Conservation (phyloP, 345 rosid genomes). For the Aquilaria malaccensis region DNA sequence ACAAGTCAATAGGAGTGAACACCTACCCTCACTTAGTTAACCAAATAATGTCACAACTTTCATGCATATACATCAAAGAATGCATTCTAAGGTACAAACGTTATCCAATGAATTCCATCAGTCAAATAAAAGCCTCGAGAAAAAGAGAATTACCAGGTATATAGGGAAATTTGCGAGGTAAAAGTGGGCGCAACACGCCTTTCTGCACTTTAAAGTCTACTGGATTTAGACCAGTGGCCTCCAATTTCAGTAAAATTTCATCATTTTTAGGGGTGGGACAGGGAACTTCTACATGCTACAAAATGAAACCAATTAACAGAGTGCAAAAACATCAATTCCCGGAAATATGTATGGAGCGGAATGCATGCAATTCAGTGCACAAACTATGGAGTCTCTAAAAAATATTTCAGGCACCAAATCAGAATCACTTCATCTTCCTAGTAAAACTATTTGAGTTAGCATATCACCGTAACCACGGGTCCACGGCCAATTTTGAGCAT, state of each 20-base stretch:
- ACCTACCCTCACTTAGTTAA: too few species aligned
- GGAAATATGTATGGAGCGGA: too few species aligned
- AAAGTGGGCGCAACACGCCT: constrained; percentile 35
- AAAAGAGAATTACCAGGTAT: constrained; percentile 44
- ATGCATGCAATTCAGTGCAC: too few species aligned
- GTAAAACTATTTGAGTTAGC: too few species aligned
- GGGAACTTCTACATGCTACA: constrained; percentile 49
- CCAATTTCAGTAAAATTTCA: constrained; percentile 43
- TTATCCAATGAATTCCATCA: not conserved
- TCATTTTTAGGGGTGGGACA: constrained; percentile 28
- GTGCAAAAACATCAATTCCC: not conserved
- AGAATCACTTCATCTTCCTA: too few species aligned
- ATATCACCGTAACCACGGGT: too few species aligned
- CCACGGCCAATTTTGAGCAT: too few species aligned
- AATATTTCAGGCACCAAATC: too few species aligned
- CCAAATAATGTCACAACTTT: too few species aligned
- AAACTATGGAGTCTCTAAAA: too few species aligned
- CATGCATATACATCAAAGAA: too few species aligned
- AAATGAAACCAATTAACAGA: not conserved
- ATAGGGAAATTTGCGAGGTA: constrained; percentile 70
- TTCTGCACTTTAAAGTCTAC: constrained; percentile 52
- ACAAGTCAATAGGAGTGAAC: not conserved
- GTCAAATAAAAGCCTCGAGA: not conserved
- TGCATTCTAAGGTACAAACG: not conserved
- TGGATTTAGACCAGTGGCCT: constrained; percentile 44